Conservation (phyloP, 495 filamentous ascomycete species). For the Amphirosellinia nigrospora region DNA sequence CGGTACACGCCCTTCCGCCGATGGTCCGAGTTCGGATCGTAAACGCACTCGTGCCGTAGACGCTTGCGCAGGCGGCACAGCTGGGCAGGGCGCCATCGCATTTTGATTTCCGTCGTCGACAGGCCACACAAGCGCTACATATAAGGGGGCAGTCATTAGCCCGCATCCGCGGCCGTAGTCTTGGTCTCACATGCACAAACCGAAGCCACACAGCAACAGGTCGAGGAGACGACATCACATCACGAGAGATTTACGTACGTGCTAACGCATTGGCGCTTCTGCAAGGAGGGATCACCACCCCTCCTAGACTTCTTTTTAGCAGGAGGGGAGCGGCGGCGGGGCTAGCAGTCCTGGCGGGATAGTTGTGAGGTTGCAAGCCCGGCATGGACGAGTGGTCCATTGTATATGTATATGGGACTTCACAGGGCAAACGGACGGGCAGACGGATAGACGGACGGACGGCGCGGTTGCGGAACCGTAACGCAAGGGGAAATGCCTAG, state of each 20-base stretch:
- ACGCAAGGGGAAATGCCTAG: conserved; percentile 13
- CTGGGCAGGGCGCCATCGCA: conserved; percentile 93
- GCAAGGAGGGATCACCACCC: conserved; percentile 53
- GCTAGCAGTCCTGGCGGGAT: conserved; percentile 7
- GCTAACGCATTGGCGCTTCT: conserved; percentile 89
- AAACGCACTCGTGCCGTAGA: conserved; percentile 94
- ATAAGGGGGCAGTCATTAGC: conserved; percentile 12
- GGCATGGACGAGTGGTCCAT: conserved; percentile 23
- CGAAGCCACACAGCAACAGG: neutral
- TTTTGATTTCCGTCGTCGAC: conserved; percentile 89
- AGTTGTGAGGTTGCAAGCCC: conserved; percentile 20
- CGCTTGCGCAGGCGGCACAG: conserved; percentile 92
- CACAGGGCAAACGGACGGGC: neutral
- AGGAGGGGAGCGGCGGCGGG: conserved; percentile 26
- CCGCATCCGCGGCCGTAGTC: neutral
- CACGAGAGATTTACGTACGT: conserved; percentile 51
- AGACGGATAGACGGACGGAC: neutral
- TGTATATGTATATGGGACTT: neutral
- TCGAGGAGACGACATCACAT: conserved; percentile 10
- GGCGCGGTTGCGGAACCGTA: conserved; percentile 13
- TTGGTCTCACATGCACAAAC: neutral
- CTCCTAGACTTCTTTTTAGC: conserved; percentile 60
- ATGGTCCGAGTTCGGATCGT: conserved; percentile 95
- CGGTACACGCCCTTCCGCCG: conserved; percentile 96
- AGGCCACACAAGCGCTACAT: conserved; percentile 82